These are phyloP conservation scores for Penicillium robsamsonii DNA, from an alignment of 495 filamentous ascomycete species.

Conservation along the genomic window DNA sequence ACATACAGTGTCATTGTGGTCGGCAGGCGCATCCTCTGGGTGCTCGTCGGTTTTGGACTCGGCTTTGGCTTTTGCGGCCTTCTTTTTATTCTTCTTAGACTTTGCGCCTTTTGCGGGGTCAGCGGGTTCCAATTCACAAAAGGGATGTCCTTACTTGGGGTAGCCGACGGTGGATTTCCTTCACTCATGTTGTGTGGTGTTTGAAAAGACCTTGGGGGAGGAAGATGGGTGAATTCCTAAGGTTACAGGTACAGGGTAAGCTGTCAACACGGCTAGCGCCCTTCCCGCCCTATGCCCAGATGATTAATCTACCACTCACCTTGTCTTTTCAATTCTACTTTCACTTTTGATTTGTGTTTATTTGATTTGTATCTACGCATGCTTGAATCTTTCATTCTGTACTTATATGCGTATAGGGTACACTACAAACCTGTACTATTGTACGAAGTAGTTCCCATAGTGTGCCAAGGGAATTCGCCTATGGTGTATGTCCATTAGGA, in stretches of 20 bases:
- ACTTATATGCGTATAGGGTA: background rate
- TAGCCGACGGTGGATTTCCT: constrained; percentile 22
- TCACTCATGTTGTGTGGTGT: constrained; percentile 36
- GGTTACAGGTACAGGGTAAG: constrained; percentile 26
- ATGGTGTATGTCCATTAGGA: background rate
- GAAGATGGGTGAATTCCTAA: constrained; percentile 11
- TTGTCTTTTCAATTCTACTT: background rate
- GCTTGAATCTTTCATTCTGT: background rate
- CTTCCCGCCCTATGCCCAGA: constrained; percentile 24
- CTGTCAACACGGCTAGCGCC: constrained; percentile 45
- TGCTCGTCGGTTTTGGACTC: constrained; percentile 21
- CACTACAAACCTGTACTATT: background rate
- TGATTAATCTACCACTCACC: constrained; percentile 24
- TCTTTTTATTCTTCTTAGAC: constrained; percentile 73
- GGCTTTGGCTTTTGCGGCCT: constrained; percentile 43
- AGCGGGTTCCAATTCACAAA: constrained; percentile 8
- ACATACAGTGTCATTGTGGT: constrained; percentile 18
- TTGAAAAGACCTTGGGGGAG: background rate
- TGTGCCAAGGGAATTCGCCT: background rate
- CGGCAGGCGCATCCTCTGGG: constrained; percentile 15
- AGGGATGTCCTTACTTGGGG: constrained; percentile 21
- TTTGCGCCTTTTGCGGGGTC: constrained; percentile 42
- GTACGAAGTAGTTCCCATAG: background rate
- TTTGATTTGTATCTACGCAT: background rate
- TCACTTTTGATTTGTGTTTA: background rate